Base-by-base conservation (phyloP, 1,284 basidiomycete genomes). In the Cryptococcus deneoformans region DNA sequence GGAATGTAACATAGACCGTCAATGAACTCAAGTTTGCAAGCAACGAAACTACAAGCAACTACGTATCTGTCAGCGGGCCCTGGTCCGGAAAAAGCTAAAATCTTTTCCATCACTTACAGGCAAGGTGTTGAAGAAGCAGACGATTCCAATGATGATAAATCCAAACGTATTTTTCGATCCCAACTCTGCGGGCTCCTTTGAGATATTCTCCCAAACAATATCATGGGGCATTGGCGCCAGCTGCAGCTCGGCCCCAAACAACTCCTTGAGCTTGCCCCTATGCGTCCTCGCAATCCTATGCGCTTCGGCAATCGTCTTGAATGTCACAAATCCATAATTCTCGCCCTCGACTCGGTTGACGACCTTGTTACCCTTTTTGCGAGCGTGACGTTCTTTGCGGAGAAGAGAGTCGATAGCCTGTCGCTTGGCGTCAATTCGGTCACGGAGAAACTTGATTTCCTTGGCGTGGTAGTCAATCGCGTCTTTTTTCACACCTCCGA, bases 261-360 rank as follows among this genome's bases (percentile, higher is more conserved):
- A 64, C 59, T 77, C 77, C 53, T 74, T 75, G 24, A 68, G 59
- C 16, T 56, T 60, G 12, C 78, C 78, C 5, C 63, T 62, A 56
- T 79, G 77, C 9, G 68, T 53, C 7, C 72, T 63, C 34, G 77
- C 76, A 52, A 79, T 79, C 6, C 77, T 70, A 61, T 79, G 77
- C 0, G 93, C 92, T 68, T 92, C 94, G 0, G 90, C 87, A 9
- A 96, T 89, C 0, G 92, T 87, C 52, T 90, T 92, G 86, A 96
- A 89, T 24, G 90, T 92, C 2, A 92, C 91, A 73, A 95, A 95
- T 12, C 91, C 93, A 75, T 93, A 95, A 71, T 85, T 90, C 77
- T 95, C 91, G 1, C 91, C 83, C 73, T 76, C 66, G 43, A 73
- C 54, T 5, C 70, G 63, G 29, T 60, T 58, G 9, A 53, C 56